Percentiles rank a stretch among this genome's conserved stretches.
phyloP scores from a whole-genome alignment of 2,329 filamentous ascomycete genomes.

The Xylariales sp. region DNA sequence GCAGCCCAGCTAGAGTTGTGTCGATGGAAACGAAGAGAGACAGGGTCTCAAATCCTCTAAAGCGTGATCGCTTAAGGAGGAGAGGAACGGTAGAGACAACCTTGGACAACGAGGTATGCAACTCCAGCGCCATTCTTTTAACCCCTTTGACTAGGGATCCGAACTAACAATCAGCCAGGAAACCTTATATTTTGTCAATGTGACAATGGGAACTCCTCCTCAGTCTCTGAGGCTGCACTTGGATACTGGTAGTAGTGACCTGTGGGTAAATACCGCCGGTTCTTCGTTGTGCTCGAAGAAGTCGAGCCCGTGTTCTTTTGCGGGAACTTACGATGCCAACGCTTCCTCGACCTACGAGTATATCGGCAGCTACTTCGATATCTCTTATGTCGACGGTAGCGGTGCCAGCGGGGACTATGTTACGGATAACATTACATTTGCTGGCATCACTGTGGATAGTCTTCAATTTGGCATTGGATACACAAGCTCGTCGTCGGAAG shows the following conservation, averaged over 20 bases:
- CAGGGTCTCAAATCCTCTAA: conserved; percentile 33
- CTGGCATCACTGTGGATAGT: conserved; percentile 43
- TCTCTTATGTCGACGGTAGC: conserved; percentile 80
- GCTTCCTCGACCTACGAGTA: conserved; percentile 72
- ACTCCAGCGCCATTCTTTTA: neutral
- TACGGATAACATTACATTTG: conserved; percentile 65
- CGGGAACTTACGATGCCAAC: conserved; percentile 67
- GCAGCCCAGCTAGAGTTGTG: conserved; percentile 36
- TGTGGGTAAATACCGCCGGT: conserved; percentile 64
- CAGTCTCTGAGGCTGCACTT: conserved; percentile 55
- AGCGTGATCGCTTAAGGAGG: conserved; percentile 41
- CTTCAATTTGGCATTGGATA: conserved; percentile 76
- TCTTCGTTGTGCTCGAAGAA: conserved; percentile 55
- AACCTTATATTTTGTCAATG: conserved; percentile 63
- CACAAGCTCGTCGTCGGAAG: conserved; percentile 54
- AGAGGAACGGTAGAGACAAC: conserved; percentile 36
- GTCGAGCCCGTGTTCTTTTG: conserved; percentile 48
- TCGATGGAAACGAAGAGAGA: conserved; percentile 38
- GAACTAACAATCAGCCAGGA: no score
- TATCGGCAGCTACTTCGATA: conserved; percentile 75
- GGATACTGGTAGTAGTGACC: conserved; percentile 66
- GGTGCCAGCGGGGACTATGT: conserved; percentile 76
- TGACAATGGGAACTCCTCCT: conserved; percentile 56
- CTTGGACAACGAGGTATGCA: conserved; percentile 52
- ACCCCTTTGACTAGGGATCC: conserved; percentile 13